Evolutionary conservation across 768 basidiomycete genomes (phyloP).

Genomic region (Lentinus tigrinus): DNA sequence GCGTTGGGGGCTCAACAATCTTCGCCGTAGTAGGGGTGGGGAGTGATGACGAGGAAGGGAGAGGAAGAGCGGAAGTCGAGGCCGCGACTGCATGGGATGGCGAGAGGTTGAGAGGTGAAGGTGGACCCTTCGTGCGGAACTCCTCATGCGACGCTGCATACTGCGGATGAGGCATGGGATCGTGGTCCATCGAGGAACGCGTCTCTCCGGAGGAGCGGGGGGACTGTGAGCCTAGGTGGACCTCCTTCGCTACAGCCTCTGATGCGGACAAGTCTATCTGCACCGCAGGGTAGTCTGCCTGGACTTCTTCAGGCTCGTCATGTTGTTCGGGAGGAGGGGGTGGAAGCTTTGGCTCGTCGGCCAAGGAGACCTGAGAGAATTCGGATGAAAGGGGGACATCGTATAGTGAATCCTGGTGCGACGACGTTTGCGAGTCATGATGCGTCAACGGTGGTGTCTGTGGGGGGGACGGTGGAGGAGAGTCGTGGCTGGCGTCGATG

Average conservation of each 20-base stretch:
- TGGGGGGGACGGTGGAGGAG: conserved; percentile 16
- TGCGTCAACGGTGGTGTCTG: conserved; percentile 22
- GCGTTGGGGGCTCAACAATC: conserved; percentile 5
- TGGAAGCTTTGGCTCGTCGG: not conserved
- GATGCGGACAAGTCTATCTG: conserved; percentile 20
- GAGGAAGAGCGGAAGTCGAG: conserved; percentile 27
- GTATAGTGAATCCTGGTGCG: conserved; percentile 23
- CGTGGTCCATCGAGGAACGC: not conserved
- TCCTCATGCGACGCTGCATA: conserved; percentile 12
- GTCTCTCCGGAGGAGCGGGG: not conserved
- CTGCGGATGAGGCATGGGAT: conserved; percentile 3
- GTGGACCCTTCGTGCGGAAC: conserved; percentile 6
- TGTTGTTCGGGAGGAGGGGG: conserved; percentile 14
- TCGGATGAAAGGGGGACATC: conserved; percentile 24
- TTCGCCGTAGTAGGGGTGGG: conserved; percentile 26
- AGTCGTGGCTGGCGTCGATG: conserved; percentile 40
- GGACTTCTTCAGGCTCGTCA: conserved; percentile 11
- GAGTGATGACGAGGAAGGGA: conserved; percentile 32
- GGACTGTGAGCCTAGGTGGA: not conserved
- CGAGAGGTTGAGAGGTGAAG: conserved; percentile 7
- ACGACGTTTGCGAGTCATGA: conserved; percentile 17
- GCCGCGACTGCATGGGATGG: conserved; percentile 3
- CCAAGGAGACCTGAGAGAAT: conserved; percentile 19
- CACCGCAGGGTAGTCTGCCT: conserved; percentile 16
- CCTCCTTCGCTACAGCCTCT: conserved; percentile 5